These are phyloP conservation scores for Apiospora sp. DNA, from an alignment of 2,329 filamentous ascomycete species.

Conservation along the genomic window DNA sequence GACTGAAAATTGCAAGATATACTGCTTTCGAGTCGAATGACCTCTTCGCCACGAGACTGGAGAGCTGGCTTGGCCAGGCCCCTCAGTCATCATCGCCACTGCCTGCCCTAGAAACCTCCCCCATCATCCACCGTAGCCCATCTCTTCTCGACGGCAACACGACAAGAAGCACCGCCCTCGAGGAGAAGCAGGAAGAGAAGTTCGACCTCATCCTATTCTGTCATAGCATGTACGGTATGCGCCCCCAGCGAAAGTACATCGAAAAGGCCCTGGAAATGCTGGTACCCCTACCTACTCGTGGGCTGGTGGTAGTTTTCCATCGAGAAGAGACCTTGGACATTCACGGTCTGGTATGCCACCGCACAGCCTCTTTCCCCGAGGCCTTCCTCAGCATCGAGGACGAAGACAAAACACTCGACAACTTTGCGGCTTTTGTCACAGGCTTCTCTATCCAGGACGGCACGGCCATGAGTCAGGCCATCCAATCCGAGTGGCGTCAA, in stretches of 20 bases:
- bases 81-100: conserved; percentile 45
- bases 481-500: conserved; percentile 55
- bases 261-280: conserved; percentile 58
- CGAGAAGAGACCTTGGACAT: conserved; percentile 54
- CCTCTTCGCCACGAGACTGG: conserved; percentile 53
- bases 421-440: conserved; percentile 61
- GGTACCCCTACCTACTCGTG: conserved; percentile 44
- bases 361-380: conserved; percentile 54
- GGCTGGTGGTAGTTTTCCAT: conserved; percentile 63
- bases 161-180: neutral
- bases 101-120: conserved; percentile 48
- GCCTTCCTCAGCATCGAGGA: conserved; percentile 53
- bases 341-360: conserved; percentile 56
- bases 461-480: conserved; percentile 38
- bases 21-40: conserved; percentile 61
- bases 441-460: conserved; percentile 47
- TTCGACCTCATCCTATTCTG: conserved; percentile 68
- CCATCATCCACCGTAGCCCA: conserved; percentile 47
- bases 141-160: conserved; percentile 47
- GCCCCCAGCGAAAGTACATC: conserved; percentile 54
- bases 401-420: conserved; percentile 54
- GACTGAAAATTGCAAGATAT: conserved; percentile 57
- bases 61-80: conserved; percentile 49
- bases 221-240: conserved; percentile 71
- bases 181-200: conserved; percentile 40